phyloP scores from a whole-genome alignment of 192 early-diverging fungal genomes.

The Dissophora globulifera region DNA sequence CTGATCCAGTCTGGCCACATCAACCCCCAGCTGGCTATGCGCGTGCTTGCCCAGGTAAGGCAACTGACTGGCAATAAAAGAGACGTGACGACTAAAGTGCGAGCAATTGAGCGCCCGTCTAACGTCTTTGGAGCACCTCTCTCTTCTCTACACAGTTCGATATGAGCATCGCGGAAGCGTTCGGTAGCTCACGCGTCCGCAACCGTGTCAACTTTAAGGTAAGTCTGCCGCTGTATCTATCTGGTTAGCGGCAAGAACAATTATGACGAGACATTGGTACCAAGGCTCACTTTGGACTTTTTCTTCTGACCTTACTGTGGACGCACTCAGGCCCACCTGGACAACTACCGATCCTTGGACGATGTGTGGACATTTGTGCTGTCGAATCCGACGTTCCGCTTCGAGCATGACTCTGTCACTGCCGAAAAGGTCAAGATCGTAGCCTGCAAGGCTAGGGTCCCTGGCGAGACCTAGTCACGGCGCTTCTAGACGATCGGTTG shows the following conservation, averaged over 20 bases:
- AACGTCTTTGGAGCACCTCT: no score
- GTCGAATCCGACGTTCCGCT: conserved; percentile 84
- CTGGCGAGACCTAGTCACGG: conserved; percentile 76
- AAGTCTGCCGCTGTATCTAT: conserved; percentile 1
- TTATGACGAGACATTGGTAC: no score
- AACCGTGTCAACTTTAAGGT: conserved; percentile 89
- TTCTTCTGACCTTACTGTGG: no score
- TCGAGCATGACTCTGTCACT: conserved; percentile 83
- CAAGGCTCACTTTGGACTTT: no score
- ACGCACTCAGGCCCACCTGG: conserved; percentile 79
- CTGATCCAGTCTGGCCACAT: conserved; percentile 89
- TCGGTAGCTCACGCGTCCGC: conserved; percentile 82
- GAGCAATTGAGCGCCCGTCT: no score
- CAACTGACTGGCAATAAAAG: no score
- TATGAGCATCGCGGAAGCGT: conserved; percentile 87
- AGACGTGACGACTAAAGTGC: no score
- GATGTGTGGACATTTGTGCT: conserved; percentile 99
- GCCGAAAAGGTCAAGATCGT: conserved; percentile 96
- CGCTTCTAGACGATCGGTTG: no score
- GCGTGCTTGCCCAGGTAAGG: conserved; percentile 82
- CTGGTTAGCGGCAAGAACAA: no score
- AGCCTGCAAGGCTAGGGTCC: conserved; percentile 85
- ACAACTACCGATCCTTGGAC: conserved; percentile 95
- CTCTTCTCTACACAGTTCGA: conserved; percentile 77
- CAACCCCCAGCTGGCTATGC: conserved; percentile 93